Evolutionary conservation across 495 filamentous ascomycete genomes (phyloP), one percentile per base, ranked within the genome.

Genomic region (Penicillium paradoxum): DNA sequence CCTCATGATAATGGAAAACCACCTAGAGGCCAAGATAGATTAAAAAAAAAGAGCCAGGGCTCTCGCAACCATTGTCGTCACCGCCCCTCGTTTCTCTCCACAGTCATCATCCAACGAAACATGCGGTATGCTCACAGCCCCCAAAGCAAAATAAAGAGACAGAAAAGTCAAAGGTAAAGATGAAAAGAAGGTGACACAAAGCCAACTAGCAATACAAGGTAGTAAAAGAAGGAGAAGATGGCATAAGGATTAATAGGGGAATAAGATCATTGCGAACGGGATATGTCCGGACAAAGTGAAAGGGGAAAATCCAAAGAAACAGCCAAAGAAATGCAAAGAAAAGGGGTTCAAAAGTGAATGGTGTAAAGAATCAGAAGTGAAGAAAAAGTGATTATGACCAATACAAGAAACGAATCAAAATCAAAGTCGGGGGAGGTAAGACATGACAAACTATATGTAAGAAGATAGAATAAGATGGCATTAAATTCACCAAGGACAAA

Each of bases 131-230:
- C 34, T 43, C 55, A 49, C 46, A 41, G 29, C 39, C 49, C 39
- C 27, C 33, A 37, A 15, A 36, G n/a, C 30, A 41, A 56, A 30
- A 41, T 21, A 43, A 54, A 57, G 24, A 36, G 41, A 22, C 40
- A 51, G 49, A 64, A 57, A 21, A 45, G 49, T 52, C 58, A 60
- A 64, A 45, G 39, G 58, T 10, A 45, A 64, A 43, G 39, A 58
- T 10, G 43, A 50, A 43, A 51, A 56, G 57, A 51, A 58, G 56
- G 49, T 54, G 65, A 55, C 59, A 67, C 66, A 72, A 69, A 73
- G 60, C 62, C 64, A 72, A 60, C 59, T 74, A 75, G 63, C 74
- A 76, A 73, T 73, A 73, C 70, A 76, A 64, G 38, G 53, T 62
- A 60, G 55, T 68, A 63, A 48, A 45, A 60, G 65, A 62, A 66